Evolutionary conservation across 805 yeast genomes (phyloP).

Genomic region (Kazachstania bromeliacearum): DNA sequence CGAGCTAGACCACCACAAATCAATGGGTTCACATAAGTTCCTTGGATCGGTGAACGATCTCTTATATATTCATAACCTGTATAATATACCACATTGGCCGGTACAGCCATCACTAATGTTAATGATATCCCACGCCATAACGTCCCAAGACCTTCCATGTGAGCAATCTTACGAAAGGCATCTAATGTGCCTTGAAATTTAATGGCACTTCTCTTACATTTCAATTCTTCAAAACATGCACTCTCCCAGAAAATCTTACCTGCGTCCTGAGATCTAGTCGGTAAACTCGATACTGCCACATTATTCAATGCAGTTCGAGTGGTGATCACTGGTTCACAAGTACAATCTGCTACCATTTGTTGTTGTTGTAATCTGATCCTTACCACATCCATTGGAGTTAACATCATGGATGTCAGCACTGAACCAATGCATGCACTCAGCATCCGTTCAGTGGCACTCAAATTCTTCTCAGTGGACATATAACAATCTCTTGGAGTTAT

Average conservation of each 20-base stretch:
- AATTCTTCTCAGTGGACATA: conserved; percentile 4
- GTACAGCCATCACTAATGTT: conserved; percentile 80
- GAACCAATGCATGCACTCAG: conserved; percentile 73
- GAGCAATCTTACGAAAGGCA: conserved; percentile 57
- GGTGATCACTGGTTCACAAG: conserved; percentile 14
- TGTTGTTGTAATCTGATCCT: conserved; percentile 73
- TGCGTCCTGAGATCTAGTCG: not conserved
- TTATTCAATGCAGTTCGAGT: conserved; percentile 1
- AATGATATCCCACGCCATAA: conserved; percentile 85
- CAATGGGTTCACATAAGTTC: conserved; percentile 51
- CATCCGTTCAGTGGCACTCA: conserved; percentile 49
- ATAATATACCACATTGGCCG: conserved; percentile 87
- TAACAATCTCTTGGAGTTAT: conserved; percentile 6
- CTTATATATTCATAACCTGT: conserved; percentile 85
- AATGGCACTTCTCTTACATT: conserved; percentile 24
- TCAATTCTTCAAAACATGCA: conserved; percentile 26
- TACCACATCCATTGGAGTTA: conserved; percentile 75
- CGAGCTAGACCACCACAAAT: conserved; percentile 82
- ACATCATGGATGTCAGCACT: conserved; percentile 56
- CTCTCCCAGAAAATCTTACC: conserved; percentile 24
- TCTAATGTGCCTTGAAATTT: conserved; percentile 59
- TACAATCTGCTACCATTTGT: conserved; percentile 44
- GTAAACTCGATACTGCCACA: conserved; percentile 1
- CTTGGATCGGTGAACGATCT: conserved; percentile 54
- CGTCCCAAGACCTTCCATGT: conserved; percentile 64